phyloP scores from a whole-genome alignment of 2,329 filamentous ascomycete genomes.

The Rachicladosporium sp. region DNA sequence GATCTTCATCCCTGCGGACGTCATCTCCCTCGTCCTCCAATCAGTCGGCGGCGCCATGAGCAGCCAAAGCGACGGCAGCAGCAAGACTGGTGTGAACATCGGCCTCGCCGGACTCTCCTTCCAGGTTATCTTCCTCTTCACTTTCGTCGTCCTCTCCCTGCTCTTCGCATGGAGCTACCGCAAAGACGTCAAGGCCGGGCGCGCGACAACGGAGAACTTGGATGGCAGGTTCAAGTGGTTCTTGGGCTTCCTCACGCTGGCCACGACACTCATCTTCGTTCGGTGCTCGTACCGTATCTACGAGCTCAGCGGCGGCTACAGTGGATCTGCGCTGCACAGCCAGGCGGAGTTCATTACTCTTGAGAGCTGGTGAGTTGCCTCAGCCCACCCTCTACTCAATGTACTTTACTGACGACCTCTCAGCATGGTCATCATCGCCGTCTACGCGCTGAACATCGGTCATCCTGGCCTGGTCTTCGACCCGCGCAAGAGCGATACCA shows the following conservation, averaged over 20 bases:
- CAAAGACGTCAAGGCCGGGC: neutral
- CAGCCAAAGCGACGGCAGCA: slow-evolving; percentile 14
- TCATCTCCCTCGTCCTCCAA: slow-evolving; percentile 49
- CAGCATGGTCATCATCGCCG: slow-evolving; percentile 3
- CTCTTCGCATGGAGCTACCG: slow-evolving; percentile 3
- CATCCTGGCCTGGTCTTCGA: slow-evolving; percentile 4
- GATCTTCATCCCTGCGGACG: slow-evolving; percentile 50
- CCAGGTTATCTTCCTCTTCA: slow-evolving; percentile 46
- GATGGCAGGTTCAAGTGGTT: slow-evolving; percentile 39
- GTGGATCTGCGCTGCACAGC: slow-evolving; percentile 33
- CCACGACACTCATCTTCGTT: slow-evolving; percentile 50
- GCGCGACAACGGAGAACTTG: neutral
- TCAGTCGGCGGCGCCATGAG: slow-evolving; percentile 41
- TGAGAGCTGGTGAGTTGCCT: slow-evolving; percentile 18
- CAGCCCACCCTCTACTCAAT: too few species aligned
- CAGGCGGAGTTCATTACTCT: slow-evolving; percentile 10
- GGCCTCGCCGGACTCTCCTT: slow-evolving; percentile 54
- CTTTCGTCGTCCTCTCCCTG: slow-evolving; percentile 34
- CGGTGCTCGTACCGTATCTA: slow-evolving; percentile 52
- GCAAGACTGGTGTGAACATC: slow-evolving; percentile 42
- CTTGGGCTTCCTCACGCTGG: slow-evolving; percentile 39
- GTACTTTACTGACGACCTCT: neutral
- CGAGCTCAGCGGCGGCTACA: slow-evolving; percentile 52
- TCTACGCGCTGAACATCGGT: slow-evolving; percentile 2
- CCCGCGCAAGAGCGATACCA: neutral